Percentiles rank a stretch among this genome's conserved stretches.
Conservation (phyloP, 805 yeast species). For the Candida quercuum region DNA sequence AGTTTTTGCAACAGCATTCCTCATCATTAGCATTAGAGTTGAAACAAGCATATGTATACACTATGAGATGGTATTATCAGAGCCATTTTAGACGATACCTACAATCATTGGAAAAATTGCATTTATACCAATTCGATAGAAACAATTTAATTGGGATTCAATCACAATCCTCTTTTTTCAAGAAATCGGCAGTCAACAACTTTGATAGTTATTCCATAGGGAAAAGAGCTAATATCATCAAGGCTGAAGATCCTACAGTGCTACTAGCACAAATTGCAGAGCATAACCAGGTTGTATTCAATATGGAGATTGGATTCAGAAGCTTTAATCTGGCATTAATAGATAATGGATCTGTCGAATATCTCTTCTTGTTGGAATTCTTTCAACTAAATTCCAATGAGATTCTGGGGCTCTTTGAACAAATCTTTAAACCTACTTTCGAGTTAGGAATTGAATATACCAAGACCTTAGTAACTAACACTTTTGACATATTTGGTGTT, state of each 20-base stretch:
- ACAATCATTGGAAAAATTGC: slow-evolving; percentile 63
- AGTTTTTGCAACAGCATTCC: slow-evolving; percentile 50
- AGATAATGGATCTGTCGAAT: slow-evolving; percentile 77
- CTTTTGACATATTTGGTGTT: slow-evolving; percentile 74
- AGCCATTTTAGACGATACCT: slow-evolving; percentile 73
- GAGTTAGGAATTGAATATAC: slow-evolving; percentile 45
- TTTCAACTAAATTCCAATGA: slow-evolving; percentile 43
- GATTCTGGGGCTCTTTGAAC: slow-evolving; percentile 40
- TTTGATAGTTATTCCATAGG: slow-evolving; percentile 25
- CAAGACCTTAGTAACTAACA: slow-evolving; percentile 29
- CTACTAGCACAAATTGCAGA: slow-evolving; percentile 85
- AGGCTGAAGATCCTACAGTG: slow-evolving; percentile 52
- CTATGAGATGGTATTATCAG: slow-evolving; percentile 92
- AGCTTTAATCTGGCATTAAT: slow-evolving; percentile 68
- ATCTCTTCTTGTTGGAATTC: slow-evolving; percentile 65
- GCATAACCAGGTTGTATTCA: slow-evolving; percentile 55
- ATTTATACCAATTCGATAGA: slow-evolving; percentile 48
- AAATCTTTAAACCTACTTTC: slow-evolving; percentile 50
- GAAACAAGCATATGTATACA: slow-evolving; percentile 72
- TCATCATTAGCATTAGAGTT: slow-evolving; percentile 66
- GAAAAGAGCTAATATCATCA: slow-evolving; percentile 54
- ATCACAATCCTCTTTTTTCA: slow-evolving; percentile 13
- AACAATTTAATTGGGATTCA: slow-evolving; percentile 47
- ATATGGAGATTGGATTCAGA: slow-evolving; percentile 69
- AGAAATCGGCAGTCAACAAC: slow-evolving; percentile 14